These are phyloP conservation scores for Fusarium musae DNA, from an alignment of 2,329 filamentous ascomycete species.

Conservation along the genomic window DNA sequence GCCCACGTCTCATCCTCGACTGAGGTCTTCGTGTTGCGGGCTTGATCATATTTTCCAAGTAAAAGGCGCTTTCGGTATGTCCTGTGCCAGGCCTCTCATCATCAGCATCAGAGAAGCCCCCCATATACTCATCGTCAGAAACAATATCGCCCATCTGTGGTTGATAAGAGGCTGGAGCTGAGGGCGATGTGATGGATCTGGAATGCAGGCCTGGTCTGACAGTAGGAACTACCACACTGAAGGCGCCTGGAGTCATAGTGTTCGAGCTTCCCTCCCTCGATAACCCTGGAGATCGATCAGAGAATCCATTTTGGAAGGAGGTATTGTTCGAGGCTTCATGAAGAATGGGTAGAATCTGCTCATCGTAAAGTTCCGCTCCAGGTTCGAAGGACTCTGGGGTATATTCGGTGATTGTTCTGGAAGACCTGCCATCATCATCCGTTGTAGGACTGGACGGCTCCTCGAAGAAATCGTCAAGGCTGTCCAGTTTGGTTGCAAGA, in stretches of 20 bases:
- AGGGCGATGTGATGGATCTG: constrained; percentile 86
- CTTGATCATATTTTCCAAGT: constrained; percentile 70
- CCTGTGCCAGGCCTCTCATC: constrained; percentile 60
- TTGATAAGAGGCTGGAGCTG: constrained; percentile 66
- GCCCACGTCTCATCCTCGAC: constrained; percentile 50
- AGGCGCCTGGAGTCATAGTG: constrained; percentile 71
- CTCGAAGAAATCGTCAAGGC: constrained; percentile 84
- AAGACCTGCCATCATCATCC: constrained; percentile 69
- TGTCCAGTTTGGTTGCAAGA: constrained; percentile 82
- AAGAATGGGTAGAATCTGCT: constrained; percentile 89
- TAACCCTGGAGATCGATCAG: constrained; percentile 73
- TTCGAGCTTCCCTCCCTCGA: constrained; percentile 70
- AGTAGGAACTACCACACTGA: constrained; percentile 55
- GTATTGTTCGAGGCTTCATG: constrained; percentile 84
- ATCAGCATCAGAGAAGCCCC: constrained; percentile 83
- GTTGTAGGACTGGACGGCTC: constrained; percentile 70
- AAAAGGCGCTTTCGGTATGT: constrained; percentile 61
- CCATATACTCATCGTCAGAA: constrained; percentile 80
- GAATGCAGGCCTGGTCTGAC: constrained; percentile 77
- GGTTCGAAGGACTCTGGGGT: constrained; percentile 75
- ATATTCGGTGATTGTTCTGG: constrained; percentile 72
- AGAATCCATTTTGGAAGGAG: constrained; percentile 89
- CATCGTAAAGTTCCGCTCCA: constrained; percentile 87
- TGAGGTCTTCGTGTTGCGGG: constrained; percentile 67
- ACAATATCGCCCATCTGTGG: constrained; percentile 69